A percentile compares a stretch with the other conserved stretches of the same genome.
Conservation (phyloP, 2,329 filamentous ascomycete species). For the Penicillium sclerotigenum region DNA sequence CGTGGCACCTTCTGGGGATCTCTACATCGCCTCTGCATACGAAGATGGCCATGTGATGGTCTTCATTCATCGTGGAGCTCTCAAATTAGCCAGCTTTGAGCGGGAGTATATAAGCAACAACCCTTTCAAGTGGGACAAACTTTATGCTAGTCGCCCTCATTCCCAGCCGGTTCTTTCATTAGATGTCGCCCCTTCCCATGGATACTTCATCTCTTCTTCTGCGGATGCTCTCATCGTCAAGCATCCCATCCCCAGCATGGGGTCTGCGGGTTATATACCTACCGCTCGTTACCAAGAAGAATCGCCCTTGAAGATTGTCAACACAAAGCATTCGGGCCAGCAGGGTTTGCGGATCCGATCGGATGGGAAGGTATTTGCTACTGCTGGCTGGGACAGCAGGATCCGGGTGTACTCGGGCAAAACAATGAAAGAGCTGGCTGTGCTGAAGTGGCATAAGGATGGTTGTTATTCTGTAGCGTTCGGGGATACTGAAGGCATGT, state of each 20-base stretch:
- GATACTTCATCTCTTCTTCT: conserved; percentile 72
- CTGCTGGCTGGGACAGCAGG: conserved; percentile 86
- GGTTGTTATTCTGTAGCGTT: conserved; percentile 83
- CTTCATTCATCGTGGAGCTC: conserved; percentile 50
- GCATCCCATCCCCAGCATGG: conserved; percentile 59
- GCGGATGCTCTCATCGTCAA: conserved; percentile 77
- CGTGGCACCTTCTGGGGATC: conserved; percentile 42
- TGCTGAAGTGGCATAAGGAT: conserved; percentile 89
- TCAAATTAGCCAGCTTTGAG: conserved; percentile 34
- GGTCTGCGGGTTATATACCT: not conserved
- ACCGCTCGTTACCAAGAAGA: conserved; percentile 19
- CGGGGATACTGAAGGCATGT: conserved; percentile 41
- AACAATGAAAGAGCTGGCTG: conserved; percentile 80
- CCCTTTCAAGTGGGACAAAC: conserved; percentile 48
- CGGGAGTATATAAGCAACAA: conserved; percentile 14
- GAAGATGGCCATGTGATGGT: conserved; percentile 77
- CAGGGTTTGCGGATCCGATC: conserved; percentile 74
- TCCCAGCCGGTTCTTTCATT: conserved; percentile 79
- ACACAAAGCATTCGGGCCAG: conserved; percentile 88
- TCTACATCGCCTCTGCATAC: conserved; percentile 73
- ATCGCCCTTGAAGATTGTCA: conserved; percentile 57
- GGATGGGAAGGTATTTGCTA: conserved; percentile 80
- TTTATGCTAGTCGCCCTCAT: conserved; percentile 68
- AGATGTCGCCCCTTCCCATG: conserved; percentile 49
- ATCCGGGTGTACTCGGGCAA: conserved; percentile 77